Evolutionary conservation across 768 basidiomycete genomes (phyloP), one percentile per base, ranked within the genome.

Genomic region (Tricholoma bakamatsutake): DNA sequence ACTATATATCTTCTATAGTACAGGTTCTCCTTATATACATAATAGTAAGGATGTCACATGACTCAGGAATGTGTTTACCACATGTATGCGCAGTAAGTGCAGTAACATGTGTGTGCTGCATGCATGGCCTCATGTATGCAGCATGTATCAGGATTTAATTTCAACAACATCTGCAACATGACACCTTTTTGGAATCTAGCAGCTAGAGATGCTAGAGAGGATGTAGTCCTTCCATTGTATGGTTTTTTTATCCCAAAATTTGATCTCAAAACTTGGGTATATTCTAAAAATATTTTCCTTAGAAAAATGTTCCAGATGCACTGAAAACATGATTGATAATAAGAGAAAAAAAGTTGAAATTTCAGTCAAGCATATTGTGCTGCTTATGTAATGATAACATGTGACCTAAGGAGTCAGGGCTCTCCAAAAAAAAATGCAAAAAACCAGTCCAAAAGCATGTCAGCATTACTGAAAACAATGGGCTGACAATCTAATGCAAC

Each of bases 401-500:
- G 12, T 39, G 37, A 39, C 65, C 63, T 13, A 39, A 39, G 37
- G 37, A 13, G n/a, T n/a, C n/a, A n/a, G n/a, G n/a, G n/a, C n/a
- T n/a, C 37, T n/a, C 37, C 6, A 39, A 39, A 39, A 39, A n/a
- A 39, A 39, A 39, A 39, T 13, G 15, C 13, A n/a, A n/a, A 39
- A 39, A 39, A 39, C 9, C 21, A 18, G 45, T 47, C 45, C 21
- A 47, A 47, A 47, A 47, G 18, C 18, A 5, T 15, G 15, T 47
- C 17, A 18, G 18, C 8, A 9, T 47, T 18, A 47, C 45, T 24
- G 18, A 47, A 24, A 47, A 47, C 45, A 21, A 47, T 47, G 28
- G 45, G 45, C 45, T 15, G 18, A 47, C 18, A 24, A 47, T 47
- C 45, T 47, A 47, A 47, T 21, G 45, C 45, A 24, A 47, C 45